Evolutionary conservation across 495 filamentous ascomycete genomes (phyloP), one percentile per base, ranked within the genome.

Genomic region (Xylaria curta): DNA sequence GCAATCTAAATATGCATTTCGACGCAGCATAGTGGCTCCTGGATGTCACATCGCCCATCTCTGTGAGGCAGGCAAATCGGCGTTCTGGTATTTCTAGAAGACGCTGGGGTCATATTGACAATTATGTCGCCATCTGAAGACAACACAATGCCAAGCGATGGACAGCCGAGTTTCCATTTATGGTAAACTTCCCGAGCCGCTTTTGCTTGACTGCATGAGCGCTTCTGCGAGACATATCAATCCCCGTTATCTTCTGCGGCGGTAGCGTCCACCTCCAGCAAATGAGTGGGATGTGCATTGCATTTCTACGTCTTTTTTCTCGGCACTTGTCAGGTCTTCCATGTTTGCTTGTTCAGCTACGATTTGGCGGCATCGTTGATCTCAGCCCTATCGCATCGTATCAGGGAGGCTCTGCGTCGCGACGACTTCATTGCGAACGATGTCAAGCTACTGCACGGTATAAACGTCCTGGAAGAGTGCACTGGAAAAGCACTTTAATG

Each of bases 51-150:
- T 66, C 63, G 17, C 13, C 40, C 13, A 13, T 15, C 21, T 61
- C 53, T 47, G n/a, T 17, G 66, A 61, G 49, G 56, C 44, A 49
- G 66, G 53, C 54, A 40, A 7, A n/a, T 40, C 2, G 31, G 33
- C 44, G 13, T 33, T 46, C 26, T 17, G 10, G 21, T 13, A 8
- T 51, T 47, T 69, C 53, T 60, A 10, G 26, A 69, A 56, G 62
- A 33, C 42, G 21, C 46, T 67, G 19, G 49, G 49, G 15, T 56
- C 28, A 67, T 67, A 56, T 67, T 67, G 31, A 56, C 65, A 54
- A 69, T 33, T 24, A 69, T 60, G 53, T 69, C 53, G 66, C 66
- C 31, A 69, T 69, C 66, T 49, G n/a, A 42, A 24, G 38, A 28
- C 66, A 69, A 46, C 53, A 21, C 53, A 17, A 33, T 21, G 66